Conservation (phyloP, 2,329 filamentous ascomycete species). For the Trichoderma cornu-damae region DNA sequence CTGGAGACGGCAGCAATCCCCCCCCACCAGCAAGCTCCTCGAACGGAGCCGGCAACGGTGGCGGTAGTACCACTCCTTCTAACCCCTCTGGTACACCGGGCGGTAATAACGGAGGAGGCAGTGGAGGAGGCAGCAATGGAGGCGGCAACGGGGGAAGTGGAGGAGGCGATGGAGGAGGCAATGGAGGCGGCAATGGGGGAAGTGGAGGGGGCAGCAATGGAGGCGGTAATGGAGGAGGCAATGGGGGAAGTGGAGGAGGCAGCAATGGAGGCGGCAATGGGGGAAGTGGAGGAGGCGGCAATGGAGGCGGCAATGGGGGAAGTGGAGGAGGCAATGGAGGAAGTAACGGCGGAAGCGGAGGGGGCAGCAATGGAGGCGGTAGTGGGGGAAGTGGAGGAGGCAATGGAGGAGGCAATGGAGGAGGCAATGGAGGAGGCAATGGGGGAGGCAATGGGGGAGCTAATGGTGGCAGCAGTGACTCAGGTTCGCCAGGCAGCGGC, state of each 20-base stretch:
- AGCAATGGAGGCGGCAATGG: not conserved
- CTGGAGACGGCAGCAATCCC: not conserved
- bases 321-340: not conserved
- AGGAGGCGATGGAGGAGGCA: not conserved
- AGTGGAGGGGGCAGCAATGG: not conserved
- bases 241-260: not conserved
- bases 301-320: not conserved
- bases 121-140: not conserved
- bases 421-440: not conserved
- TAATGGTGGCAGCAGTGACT: not conserved
- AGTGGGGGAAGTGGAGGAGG: not conserved
- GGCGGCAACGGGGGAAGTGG: not conserved
- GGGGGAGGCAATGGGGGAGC: not conserved
- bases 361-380: not conserved
- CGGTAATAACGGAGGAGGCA: not conserved
- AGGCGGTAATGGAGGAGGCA: not conserved
- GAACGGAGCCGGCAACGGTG: not conserved
- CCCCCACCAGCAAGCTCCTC: too few species aligned
- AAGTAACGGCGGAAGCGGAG: not conserved
- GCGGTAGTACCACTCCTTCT: too few species aligned
- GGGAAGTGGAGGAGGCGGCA: not conserved
- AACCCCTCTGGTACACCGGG: too few species aligned
- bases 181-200: not conserved
- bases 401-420: not conserved
- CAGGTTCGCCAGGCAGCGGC: not conserved